Conservation (phyloP, 176 grass and related monocot genomes). For the Ensete glaucum region DNA sequence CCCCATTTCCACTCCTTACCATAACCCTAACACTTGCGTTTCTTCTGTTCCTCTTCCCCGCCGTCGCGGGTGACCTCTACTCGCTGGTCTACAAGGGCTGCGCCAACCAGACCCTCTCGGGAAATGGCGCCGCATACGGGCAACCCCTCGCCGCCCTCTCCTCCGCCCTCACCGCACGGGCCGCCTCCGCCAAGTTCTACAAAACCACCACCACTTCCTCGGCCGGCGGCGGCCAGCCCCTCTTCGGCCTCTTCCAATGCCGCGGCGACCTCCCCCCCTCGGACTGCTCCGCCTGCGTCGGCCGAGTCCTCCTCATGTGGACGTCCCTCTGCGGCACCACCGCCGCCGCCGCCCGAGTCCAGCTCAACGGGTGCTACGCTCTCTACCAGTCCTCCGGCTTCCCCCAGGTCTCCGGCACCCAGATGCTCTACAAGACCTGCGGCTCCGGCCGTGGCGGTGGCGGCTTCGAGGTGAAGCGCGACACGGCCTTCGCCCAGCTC, state of each 20-base stretch:
- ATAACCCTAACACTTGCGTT: background rate
- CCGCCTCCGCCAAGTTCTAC: conserved; percentile 70
- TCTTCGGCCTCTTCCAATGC: conserved; percentile 94
- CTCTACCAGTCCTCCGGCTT: conserved; percentile 81
- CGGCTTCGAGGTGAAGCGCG: conserved; percentile 60
- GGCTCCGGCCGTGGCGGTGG: conserved; percentile 38
- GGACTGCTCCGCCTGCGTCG: conserved; percentile 71
- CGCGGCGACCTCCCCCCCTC: conserved; percentile 66
- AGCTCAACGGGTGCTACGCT: conserved; percentile 82
- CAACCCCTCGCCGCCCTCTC: conserved; percentile 33
- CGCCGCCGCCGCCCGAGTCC: conserved; percentile 72
- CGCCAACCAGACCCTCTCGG: conserved; percentile 69
- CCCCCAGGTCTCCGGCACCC: conserved; percentile 83
- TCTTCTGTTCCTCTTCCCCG: background rate
- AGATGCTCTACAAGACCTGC: conserved; percentile 94
- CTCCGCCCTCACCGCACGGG: conserved; percentile 41
- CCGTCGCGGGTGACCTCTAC: conserved; percentile 42
- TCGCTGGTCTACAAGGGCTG: conserved; percentile 91
- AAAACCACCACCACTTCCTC: conserved; percentile 45
- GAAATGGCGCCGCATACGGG: conserved; percentile 1
- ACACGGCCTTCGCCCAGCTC: conserved; percentile 72
- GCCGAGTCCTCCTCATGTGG: conserved; percentile 62
- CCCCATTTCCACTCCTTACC: background rate
- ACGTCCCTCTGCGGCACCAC: conserved; percentile 36
- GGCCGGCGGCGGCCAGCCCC: conserved; percentile 14